Evolutionary conservation across 2,329 filamentous ascomycete species (phyloP).

Genomic region (Sclerotinia borealis): DNA sequence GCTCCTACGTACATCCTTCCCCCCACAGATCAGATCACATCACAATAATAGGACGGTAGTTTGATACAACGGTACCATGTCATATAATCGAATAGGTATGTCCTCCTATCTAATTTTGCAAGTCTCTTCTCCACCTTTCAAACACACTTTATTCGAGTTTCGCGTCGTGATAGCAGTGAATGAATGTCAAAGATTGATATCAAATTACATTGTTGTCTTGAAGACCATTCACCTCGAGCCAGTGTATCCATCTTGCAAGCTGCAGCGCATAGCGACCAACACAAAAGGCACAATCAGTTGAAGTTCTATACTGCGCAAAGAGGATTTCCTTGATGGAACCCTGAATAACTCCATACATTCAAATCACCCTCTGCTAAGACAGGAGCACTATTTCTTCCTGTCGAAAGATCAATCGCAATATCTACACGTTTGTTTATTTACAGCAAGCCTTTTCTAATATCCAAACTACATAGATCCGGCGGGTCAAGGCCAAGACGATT

Average conservation of each 20-base stretch:
- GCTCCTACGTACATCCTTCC: neutral
- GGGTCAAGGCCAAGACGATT: constrained; percentile 46
- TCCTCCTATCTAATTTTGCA: constrained; percentile 26
- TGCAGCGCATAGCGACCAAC: neutral
- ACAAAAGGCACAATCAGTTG: neutral
- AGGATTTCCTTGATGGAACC: neutral
- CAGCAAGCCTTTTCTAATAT: constrained; percentile 22
- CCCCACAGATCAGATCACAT: constrained; percentile 2
- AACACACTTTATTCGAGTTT: constrained; percentile 5
- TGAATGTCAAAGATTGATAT: neutral
- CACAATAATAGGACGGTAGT: neutral
- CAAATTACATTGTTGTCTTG: neutral
- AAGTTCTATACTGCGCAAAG: neutral
- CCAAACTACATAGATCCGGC: constrained; percentile 21
- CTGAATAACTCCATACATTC: neutral
- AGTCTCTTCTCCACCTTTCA: neutral
- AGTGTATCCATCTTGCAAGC: neutral
- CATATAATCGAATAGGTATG: constrained; percentile 70
- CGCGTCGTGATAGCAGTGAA: constrained; percentile 1
- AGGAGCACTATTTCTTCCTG: constrained; percentile 16
- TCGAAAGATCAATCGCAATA: constrained; percentile 6
- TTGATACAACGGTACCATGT: constrained; percentile 41
- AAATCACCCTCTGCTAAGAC: constrained; percentile 22
- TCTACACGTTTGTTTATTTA: constrained; percentile 16
- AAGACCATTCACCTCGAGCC: neutral